Evolutionary conservation across 129 eudicot species (phyloP).

Genomic region (Helichrysum umbraculigerum): DNA sequence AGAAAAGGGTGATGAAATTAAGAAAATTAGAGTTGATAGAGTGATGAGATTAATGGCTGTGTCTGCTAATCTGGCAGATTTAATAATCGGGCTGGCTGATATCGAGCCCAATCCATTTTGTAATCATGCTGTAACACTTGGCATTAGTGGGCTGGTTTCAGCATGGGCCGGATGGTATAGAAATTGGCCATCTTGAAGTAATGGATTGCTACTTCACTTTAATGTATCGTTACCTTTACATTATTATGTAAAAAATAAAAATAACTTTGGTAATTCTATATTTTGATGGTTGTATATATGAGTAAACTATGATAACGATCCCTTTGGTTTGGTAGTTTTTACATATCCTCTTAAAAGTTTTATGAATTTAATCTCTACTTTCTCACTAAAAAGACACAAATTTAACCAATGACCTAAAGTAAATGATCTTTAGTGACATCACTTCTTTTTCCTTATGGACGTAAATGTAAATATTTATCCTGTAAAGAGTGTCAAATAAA

Average conservation of each 20-base stretch:
- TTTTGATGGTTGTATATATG: neutral
- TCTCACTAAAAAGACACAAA: no score
- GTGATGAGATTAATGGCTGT: conserved; percentile 96
- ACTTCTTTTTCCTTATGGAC: no score
- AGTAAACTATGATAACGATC: neutral
- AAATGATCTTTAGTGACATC: no score
- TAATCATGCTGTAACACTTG: conserved; percentile 78
- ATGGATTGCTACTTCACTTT: neutral
- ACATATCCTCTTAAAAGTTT: no score
- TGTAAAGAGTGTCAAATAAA: neutral
- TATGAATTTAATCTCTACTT: no score
- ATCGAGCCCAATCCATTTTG: conserved; percentile 95
- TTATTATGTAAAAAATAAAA: neutral
- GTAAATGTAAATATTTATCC: no score
- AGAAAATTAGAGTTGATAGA: conserved; percentile 63
- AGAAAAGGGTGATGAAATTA: conserved; percentile 37
- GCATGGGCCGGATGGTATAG: conserved; percentile 99
- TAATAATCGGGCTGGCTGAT: conserved; percentile 84
- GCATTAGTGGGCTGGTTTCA: conserved; percentile 95
- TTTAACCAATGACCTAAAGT: no score
- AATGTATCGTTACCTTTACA: neutral
- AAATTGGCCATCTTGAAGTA: conserved; percentile 84
- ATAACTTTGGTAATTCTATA: neutral
- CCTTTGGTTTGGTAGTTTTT: neutral
- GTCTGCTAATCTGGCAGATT: conserved; percentile 90